Evolutionary conservation across 257 asterid genomes (phyloP), one percentile per base, ranked within the genome.

Genomic region (Pogostemon cablin): DNA sequence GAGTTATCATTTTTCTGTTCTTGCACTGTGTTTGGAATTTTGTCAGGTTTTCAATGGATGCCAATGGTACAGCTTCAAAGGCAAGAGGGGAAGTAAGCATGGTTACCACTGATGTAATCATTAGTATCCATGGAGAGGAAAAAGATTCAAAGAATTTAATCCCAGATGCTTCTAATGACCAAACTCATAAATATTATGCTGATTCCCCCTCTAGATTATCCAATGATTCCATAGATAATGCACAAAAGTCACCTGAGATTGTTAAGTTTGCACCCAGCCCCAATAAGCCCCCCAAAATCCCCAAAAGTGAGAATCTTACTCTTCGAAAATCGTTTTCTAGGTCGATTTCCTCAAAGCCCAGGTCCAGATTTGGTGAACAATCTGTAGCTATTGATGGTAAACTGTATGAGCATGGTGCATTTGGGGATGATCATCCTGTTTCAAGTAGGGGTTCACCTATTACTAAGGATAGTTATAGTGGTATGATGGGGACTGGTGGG

Each of bases 301-400:
- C 96, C 67, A 66, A 74, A 40, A 63, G 60, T 32, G 81, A 77
- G 44, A 81, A 72, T 56, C 88, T 92, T 35, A 69, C 81, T 25
- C 81, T 85, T 40, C 72, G 92, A 11, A 90, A 85, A 70, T 59
- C 96, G 11, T 40, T 87, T 43, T 42, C 91, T 0, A 87, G 85
- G 74, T 84, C 90, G 1, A 49, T 78, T 47, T 86, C 74, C 82
- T 83, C 95, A 0, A 92, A 85, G 69, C 96, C 98, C 49, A 92
- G 88, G 67, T 90, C 98, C 2, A 88, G 97, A 74, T 90, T 93
- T 60, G 98, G 97, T 44, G 96, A 93, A 50, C 97, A 78, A 35
- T 74, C 96, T 48, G 48, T 75, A 40, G 74, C 75, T 35, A 65
- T 86, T 47, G 89, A 88, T 75, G 54, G 60, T 47, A 61, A 63